Evolutionary conservation across 2,329 filamentous ascomycete species (phyloP), one percentile per base, ranked within the genome.

Genomic region (Phaeosphaeriaceae sp.): DNA sequence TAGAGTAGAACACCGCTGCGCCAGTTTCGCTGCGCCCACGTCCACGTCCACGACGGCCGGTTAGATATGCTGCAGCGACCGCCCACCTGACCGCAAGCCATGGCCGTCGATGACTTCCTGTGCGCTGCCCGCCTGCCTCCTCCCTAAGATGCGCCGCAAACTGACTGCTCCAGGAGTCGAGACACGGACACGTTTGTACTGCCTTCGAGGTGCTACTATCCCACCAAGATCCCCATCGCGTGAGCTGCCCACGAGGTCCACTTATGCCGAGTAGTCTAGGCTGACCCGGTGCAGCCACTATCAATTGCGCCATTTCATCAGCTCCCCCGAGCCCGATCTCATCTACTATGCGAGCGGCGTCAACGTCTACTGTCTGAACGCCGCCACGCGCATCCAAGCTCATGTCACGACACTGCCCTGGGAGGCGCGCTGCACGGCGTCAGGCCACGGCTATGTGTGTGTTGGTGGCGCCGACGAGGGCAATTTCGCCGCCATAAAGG

Each of bases 261-360:
- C 19, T 4, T 2, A 17, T 19, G 22, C 20, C 36, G 17, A 21
- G 21, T 24, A 17, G 3, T 25, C 33, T 48, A 19, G 20, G 53
- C 66, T 74, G 51, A 73, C 25, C 58, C 31, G 44, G 41, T 19
- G 36, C 70, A 93, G 90, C 66, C 91, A 95, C 79, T 93, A 90
- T 88, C 91, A 95, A 80, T 84, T 99, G 47, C 91, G 94, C 54
- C 94, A 96, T 67, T 89, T 96, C 67, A 91, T 98, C 74, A 94
- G 91, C 76, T 90, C 89, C 24, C 89, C 92, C 65, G 87, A 91
- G 70, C 84, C 88, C 45, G 87, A 93, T 76, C 81, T 89, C 67
- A 84, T 98, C 65, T 97, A 96, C 82, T 96, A 96, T 71, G 93
- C 93, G 36, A 88, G 88, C 65, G 90, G 90, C 56, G 81, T 84